Evolutionary conservation across 1,139 yeast genomes (phyloP), one percentile per base, ranked within the genome.

Genomic region (Hyphopichia fennica): DNA sequence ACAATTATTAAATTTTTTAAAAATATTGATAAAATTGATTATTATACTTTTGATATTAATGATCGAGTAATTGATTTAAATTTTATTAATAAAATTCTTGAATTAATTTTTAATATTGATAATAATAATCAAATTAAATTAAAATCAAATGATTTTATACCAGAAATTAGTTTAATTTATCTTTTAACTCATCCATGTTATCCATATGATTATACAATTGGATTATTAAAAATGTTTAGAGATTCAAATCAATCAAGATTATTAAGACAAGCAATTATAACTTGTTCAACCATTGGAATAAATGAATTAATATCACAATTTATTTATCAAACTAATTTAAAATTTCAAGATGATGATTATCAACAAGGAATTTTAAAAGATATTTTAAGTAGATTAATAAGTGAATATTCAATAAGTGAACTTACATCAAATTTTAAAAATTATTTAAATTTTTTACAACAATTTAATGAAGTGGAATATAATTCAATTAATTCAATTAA

Each of bases 151-250:
- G 56, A 52, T 16, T 69, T 69, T 42, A 51, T 78, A 29, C 85
- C 93, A 36, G 83, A 84, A 53, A 67, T 67, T 38, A 73, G 90
- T 2, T 63, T 88, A 42, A 78, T 86, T 5, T 91, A 88, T 58
- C 70, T 90, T 34, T 71, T 91, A 47, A 87, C 96, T 2, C 96
- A 89, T 64, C 96, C 97, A 19, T 66, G 88, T 28, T 89, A 85
- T 62, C 96, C 97, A 9, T 65, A 72, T 4, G 65, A 72, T 18
- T 78, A 71, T 51, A 71, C 87, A 6, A 66, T 67, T 2, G 84
- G 82, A 1, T 63, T 91, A 38, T 62, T 87, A 38, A 52, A 63
- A 8, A 70, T 75, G 38, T 71, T 89, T 32, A 52, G 57, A 34
- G 49, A 52, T 7, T 47, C 56, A 14, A 58, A 62, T 18, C 72